These are phyloP conservation scores for Colletotrichum nymphaeae DNA, from an alignment of 2,329 filamentous ascomycete species.

Conservation along the genomic window DNA sequence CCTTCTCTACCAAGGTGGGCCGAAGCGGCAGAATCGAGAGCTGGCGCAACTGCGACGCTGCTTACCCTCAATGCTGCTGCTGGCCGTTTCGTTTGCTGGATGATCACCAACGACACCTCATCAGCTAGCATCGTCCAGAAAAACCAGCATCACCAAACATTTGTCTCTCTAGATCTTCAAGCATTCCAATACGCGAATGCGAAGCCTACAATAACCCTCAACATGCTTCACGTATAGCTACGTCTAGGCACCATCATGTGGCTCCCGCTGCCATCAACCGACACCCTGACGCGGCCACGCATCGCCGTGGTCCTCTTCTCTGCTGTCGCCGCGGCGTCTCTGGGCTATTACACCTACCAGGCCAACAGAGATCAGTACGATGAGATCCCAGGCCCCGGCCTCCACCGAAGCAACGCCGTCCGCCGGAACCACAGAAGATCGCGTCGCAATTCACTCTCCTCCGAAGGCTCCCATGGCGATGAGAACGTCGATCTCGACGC, in stretches of 20 bases:
- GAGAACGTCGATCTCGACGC: conserved; percentile 53
- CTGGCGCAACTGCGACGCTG: conserved; percentile 22
- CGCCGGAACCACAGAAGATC: conserved; percentile 59
- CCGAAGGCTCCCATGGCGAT: conserved; percentile 54
- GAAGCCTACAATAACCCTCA: not conserved
- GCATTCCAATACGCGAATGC: not conserved
- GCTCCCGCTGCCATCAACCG: conserved; percentile 60
- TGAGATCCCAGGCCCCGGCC: conserved; percentile 44
- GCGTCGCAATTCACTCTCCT: conserved; percentile 54
- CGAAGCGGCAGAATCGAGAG: conserved; percentile 16
- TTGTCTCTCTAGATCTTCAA: not conserved
- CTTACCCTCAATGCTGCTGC: not conserved
- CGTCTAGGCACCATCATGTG: conserved; percentile 51
- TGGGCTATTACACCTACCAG: conserved; percentile 69
- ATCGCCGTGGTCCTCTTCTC: conserved; percentile 67
- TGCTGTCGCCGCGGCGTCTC: conserved; percentile 65
- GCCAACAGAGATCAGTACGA: conserved; percentile 36
- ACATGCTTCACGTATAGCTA: conserved; percentile 34
- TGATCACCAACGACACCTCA: not conserved
- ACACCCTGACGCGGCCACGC: conserved; percentile 65
- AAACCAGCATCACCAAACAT: not conserved
- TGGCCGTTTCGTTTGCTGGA: not conserved
- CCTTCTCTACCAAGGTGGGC: not conserved
- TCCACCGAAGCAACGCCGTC: conserved; percentile 77
- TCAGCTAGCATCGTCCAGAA: not conserved